Base-by-base conservation (phyloP, 2,329 filamentous ascomycete genomes). In the Macrophomina pseudophaseolina region DNA sequence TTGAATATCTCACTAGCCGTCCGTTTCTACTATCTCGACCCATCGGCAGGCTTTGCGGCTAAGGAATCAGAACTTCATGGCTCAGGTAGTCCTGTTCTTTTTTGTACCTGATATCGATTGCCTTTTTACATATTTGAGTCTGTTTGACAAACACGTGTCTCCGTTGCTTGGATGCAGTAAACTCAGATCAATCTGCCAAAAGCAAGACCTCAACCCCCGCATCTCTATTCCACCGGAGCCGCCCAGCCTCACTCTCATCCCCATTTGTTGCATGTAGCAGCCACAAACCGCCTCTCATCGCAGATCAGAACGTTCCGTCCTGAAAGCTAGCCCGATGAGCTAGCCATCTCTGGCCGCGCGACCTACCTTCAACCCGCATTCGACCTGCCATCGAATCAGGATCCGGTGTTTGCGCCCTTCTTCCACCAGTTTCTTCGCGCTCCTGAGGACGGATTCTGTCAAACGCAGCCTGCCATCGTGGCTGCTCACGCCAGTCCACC, bases 341-440 rank as follows among this genome's bases (percentile, higher is more conserved):
- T 14, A 56, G 35, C 53, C 53, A 56, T 23, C n/a, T 28, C 33
- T 56, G 33, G 28, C 53, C 53, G 33, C 53, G 53, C 53, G 53
- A 56, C 53, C 53, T 56, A 6, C 53, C 35, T 5, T 18, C 33
- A 35, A 53, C n/a, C 32, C 51, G 51, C 53, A 12, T 56, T 16
- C 53, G 35, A 23, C 16, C 7, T 12, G 35, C 9, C 16, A 16
- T 53, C 51, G 51, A 53, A 35, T 53, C 30, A 53, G 51, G 51
- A 6, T 35, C 51, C 7, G 32, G 51, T 2, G 30, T 53, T 18
- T 33, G 51, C 16, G 51, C 51, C 30, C 51, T 38, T 18, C 51
- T 32, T 53, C 30, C 51, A 35, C 7, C n/a, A 28, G 5, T 12
- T n/a, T 14, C 4, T 8, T 35, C 18, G 14, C 16, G 51, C 11